Evolutionary conservation across 2,329 filamentous ascomycete genomes (phyloP).

Genomic region (Penicillium verrucosum): DNA sequence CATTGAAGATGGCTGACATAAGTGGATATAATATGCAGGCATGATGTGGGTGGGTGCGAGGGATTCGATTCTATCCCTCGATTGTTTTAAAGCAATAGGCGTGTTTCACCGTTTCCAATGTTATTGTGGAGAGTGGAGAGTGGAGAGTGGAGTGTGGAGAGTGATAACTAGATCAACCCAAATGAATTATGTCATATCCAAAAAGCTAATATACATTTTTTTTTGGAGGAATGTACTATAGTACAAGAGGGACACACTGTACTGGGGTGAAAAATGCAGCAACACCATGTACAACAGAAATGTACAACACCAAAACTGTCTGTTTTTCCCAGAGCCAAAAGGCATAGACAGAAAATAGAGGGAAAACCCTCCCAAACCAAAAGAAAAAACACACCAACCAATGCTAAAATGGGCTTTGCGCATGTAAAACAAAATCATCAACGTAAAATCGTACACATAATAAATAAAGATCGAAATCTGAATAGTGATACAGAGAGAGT

Average conservation of each 20-base stretch:
- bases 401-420: conserved; percentile 13
- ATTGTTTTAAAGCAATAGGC: not conserved
- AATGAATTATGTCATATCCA: conserved; percentile 2
- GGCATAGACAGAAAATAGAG: not conserved
- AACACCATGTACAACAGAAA: conserved; percentile 9
- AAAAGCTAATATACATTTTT: conserved; percentile 11
- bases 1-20: not conserved
- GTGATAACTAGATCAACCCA: not conserved
- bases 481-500: conserved; percentile 20
- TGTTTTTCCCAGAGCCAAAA: not conserved
- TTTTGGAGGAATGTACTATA: conserved; percentile 8
- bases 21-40: not conserved
- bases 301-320: conserved; percentile 9
- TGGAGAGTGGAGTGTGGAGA: not conserved
- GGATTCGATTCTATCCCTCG: not conserved
- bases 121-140: not conserved
- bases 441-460: conserved; percentile 22
- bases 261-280: conserved; percentile 6
- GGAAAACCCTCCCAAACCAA: too few species aligned
- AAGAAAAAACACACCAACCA: conserved; percentile 13
- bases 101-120: not conserved
- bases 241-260: conserved; percentile 8
- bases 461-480: conserved; percentile 4
- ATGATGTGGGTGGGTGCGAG: not conserved
- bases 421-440: conserved; percentile 20